phyloP scores from a whole-genome alignment of 2,329 filamentous ascomycete species.

The Sporothrix dimorphospora region DNA sequence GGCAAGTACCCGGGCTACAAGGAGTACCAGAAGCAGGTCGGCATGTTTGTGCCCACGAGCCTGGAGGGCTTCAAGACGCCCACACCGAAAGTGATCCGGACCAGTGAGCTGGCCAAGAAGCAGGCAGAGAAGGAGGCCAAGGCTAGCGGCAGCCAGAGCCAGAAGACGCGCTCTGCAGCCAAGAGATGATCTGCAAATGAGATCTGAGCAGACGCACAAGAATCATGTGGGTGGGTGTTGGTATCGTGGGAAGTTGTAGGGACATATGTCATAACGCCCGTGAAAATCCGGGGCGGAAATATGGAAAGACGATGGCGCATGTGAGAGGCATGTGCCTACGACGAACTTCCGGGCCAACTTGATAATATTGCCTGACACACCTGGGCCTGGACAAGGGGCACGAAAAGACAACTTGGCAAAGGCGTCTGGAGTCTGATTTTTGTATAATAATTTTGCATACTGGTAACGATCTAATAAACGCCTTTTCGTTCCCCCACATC shows the following conservation, averaged over 20 bases:
- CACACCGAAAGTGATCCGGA: conserved; percentile 53
- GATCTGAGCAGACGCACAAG: no score
- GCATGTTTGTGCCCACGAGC: conserved; percentile 75
- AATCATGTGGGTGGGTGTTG: background rate
- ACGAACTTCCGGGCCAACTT: background rate
- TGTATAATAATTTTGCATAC: background rate
- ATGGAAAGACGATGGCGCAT: background rate
- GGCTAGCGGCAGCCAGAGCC: conserved; percentile 26
- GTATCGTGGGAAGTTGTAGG: background rate
- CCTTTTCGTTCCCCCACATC: background rate
- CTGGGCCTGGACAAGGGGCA: background rate
- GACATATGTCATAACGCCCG: background rate
- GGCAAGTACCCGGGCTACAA: conserved; percentile 88
- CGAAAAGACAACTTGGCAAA: background rate
- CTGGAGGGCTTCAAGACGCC: conserved; percentile 48
- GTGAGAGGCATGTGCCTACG: conserved; percentile 10
- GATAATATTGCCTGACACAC: conserved; percentile 12
- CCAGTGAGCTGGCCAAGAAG: conserved; percentile 54
- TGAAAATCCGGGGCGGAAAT: background rate
- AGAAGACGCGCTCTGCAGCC: conserved; percentile 26
- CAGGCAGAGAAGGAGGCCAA: conserved; percentile 46
- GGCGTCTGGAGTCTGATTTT: background rate
- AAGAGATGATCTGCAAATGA: conserved; percentile 1
- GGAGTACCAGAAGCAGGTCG: conserved; percentile 80
- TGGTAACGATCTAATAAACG: background rate